These are phyloP conservation scores for Ettlia oleoabundans DNA, from an alignment of 139 green algal species.

Conservation along the genomic window DNA sequence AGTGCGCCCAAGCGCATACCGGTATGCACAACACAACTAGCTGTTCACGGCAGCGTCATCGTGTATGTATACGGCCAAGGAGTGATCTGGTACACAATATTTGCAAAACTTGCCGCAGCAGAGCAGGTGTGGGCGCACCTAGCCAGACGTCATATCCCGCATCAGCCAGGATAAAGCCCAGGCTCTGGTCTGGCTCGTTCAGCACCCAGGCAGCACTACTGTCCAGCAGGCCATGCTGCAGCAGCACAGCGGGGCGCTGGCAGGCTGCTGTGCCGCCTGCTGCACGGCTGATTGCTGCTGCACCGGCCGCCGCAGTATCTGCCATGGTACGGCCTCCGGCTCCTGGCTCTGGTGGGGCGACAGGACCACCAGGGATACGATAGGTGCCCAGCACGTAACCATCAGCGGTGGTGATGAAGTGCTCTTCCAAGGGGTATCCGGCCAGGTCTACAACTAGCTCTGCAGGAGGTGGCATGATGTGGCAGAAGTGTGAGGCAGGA, in stretches of 20 bases:
- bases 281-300: not conserved
- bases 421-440: slow-evolving; percentile 72
- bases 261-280: not conserved
- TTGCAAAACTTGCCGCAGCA: not conserved
- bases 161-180: slow-evolving; percentile 87
- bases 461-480: too few relatives aligned
- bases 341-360: not conserved
- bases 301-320: not conserved
- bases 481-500: too few relatives aligned
- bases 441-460: slow-evolving; percentile 22
- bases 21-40: too few relatives aligned
- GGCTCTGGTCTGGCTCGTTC: slow-evolving; percentile 64
- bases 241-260: slow-evolving; percentile 63
- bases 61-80: too few relatives aligned
- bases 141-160: slow-evolving; percentile 57
- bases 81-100: too few relatives aligned
- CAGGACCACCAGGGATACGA: slow-evolving; percentile 69
- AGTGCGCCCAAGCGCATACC: too few relatives aligned
- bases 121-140: not conserved
- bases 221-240: slow-evolving; percentile 85
- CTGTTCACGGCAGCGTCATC: too few relatives aligned
- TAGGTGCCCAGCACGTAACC: slow-evolving; percentile 88
- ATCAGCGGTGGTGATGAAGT: slow-evolving; percentile 78
- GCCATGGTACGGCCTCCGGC: too few relatives aligned
- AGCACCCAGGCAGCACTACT: slow-evolving; percentile 72